A percentile compares a stretch with the other conserved stretches of the same genome.
Conservation (phyloP, 306 rosid species). For the Citrullus colocynthis region DNA sequence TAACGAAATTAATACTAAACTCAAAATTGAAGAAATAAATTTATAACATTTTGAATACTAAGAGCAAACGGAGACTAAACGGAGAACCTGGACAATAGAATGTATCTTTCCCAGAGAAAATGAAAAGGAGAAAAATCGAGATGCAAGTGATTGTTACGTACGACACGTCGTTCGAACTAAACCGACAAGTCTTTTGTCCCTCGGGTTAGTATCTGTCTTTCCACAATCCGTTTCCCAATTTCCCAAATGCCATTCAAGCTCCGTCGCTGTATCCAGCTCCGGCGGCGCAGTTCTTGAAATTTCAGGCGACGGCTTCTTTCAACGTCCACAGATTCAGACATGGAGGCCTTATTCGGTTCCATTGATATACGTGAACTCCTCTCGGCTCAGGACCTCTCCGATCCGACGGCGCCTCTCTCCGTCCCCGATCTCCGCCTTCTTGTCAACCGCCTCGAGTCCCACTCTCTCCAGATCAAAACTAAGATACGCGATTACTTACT, state of each 20-base stretch:
- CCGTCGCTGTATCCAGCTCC: background rate
- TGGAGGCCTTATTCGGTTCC: conserved; percentile 68
- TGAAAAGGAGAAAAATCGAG: too few relatives aligned
- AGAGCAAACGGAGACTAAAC: too few relatives aligned
- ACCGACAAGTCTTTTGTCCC: background rate
- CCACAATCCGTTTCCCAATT: background rate
- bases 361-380: conserved; percentile 84
- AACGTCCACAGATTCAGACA: conserved; percentile 7
- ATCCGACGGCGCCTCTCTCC: conserved; percentile 68
- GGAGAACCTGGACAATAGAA: too few relatives aligned
- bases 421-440: conserved; percentile 97
- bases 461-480: conserved; percentile 65
- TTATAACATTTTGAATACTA: too few relatives aligned
- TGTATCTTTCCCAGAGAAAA: too few relatives aligned
- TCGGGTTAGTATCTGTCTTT: background rate
- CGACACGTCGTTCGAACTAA: background rate
- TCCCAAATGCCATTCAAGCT: background rate
- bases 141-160: background rate
- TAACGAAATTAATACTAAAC: too few relatives aligned
- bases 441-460: conserved; percentile 88
- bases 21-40: too few relatives aligned
- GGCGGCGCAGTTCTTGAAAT: background rate
- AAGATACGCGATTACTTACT: conserved; percentile 62
- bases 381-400: conserved; percentile 68
- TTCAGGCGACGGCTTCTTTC: conserved; percentile 3